Evolutionary conservation across 1,284 basidiomycete species (phyloP).

Genomic region (Pyrrhoderma lamaoense): DNA sequence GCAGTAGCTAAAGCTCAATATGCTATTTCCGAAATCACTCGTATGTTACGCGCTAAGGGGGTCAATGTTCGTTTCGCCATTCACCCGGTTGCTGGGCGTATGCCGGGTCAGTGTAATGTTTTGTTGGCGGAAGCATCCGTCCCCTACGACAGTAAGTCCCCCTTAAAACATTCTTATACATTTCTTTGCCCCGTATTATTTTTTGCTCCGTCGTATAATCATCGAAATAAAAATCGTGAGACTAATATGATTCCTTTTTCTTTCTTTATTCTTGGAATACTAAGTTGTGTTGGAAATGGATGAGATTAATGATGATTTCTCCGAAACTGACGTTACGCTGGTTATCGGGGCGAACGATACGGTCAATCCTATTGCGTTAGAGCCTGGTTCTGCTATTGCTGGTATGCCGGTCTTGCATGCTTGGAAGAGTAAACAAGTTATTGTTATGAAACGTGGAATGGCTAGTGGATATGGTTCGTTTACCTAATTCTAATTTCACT

Average conservation of each 20-base stretch:
- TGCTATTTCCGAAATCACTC: constrained; percentile 76
- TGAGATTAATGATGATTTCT: constrained; percentile 85
- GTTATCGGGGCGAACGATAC: constrained; percentile 89
- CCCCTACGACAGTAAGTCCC: constrained; percentile 67
- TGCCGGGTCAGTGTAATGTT: constrained; percentile 85
- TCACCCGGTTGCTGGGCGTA: constrained; percentile 47
- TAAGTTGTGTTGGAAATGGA: constrained; percentile 85
- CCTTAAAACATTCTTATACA: not conserved
- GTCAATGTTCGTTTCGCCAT: constrained; percentile 57
- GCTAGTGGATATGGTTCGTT: constrained; percentile 80
- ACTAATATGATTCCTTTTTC: not conserved
- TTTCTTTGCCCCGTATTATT: not conserved
- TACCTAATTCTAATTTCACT: too few relatives aligned
- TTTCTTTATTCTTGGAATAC: not conserved
- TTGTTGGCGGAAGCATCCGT: constrained; percentile 81
- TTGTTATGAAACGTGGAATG: constrained; percentile 87
- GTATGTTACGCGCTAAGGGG: constrained; percentile 61
- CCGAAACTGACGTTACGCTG: constrained; percentile 75
- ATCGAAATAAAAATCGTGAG: too few relatives aligned
- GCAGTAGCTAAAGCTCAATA: constrained; percentile 85
- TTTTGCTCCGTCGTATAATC: too few relatives aligned
- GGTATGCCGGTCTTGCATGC: constrained; percentile 86
- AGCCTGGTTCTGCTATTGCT: constrained; percentile 76
- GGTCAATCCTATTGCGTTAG: constrained; percentile 83
- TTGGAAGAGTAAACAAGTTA: constrained; percentile 85